These are phyloP conservation scores for Mychonastes homosphaera DNA, from an alignment of 139 green algal species.

Conservation along the genomic window DNA sequence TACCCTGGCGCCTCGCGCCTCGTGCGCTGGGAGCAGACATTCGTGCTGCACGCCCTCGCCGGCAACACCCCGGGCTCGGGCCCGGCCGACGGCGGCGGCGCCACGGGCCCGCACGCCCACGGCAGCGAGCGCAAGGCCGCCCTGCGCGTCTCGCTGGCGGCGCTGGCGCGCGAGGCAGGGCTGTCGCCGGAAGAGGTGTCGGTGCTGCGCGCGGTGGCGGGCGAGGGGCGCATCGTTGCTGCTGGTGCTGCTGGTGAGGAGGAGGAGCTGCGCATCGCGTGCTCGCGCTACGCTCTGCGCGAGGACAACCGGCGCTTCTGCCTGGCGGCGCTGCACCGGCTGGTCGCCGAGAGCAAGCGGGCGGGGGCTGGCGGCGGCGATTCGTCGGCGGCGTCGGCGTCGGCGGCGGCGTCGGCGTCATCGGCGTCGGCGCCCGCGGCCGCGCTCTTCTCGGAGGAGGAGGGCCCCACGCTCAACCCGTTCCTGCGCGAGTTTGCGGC, in stretches of 20 bases:
- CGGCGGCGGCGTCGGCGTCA: not conserved
- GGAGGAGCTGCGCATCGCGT: not conserved
- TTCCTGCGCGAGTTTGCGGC: no score
- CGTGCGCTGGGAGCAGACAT: no score
- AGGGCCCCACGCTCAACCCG: no score
- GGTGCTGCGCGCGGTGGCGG: not conserved
- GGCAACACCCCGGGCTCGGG: no score
- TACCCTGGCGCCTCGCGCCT: no score
- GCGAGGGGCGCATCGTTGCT: not conserved
- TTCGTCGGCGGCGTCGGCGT: not conserved
- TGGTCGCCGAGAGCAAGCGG: no score
- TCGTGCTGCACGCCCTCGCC: no score
- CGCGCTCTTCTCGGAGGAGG: conserved; percentile 22
- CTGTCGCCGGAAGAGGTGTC: not conserved
- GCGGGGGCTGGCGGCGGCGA: not conserved
- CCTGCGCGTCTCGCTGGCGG: not conserved
- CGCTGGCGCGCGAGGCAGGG: not conserved
- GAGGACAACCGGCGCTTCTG: not conserved
- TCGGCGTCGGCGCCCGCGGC: conserved; percentile 36
- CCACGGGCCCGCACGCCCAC: not conserved
- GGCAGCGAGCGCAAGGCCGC: not conserved
- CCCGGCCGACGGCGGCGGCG: not conserved
- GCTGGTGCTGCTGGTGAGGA: not conserved
- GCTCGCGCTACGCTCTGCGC: not conserved
- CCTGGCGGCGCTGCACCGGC: conserved; percentile 3